Base-by-base conservation (phyloP, 2,329 filamentous ascomycete genomes). In the Lasiodiplodia sp. region DNA sequence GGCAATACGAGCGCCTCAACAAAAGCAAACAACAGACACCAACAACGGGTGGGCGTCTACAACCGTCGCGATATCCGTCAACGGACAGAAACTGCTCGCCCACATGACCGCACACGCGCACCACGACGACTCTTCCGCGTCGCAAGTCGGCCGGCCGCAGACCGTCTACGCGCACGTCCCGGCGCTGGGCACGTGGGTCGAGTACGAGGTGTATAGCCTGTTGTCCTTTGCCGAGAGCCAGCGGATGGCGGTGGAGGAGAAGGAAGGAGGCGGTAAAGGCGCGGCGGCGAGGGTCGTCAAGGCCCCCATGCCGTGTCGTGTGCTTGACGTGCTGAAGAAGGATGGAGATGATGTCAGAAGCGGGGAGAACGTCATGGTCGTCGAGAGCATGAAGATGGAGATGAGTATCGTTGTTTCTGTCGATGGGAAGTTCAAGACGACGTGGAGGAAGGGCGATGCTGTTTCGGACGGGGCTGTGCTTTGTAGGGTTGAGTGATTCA, bases 321-420 rank as follows among this genome's bases (percentile, higher is more conserved):
- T 80, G 1, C 70, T 81, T 28, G 73, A 70, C 2, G 69, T 80
- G 0, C 55, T 77, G 58, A 79, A 77, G 68, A 72, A 76, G 38
- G 73, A 75, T 4, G 79, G 79, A 0, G 77, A 79, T 4, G 71
- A 70, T 0, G 76, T 78, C 2, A 4, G 1, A 31, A 12, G 28
- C 11, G 53, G 53, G 6, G 53, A 56, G 53, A 37, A 37, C 3
- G 53, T 37, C 0, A n/a, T 56, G 53, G 53, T 56, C 14, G 53
- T 56, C 63, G 78, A 83, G 74, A 83, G 81, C 57, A 84, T 83
- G 81, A 84, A 80, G 73, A 81, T 79, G 79, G 79, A 80, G 70
- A 76, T 79, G 38, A 79, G 71, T 23, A 78, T 80, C 38, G 68
- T 71, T 14, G 74, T 73, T 5, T 67, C 73, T 2, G 72, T 67